These are phyloP conservation scores for Dryadomyces quercivorus DNA, from an alignment of 2,329 filamentous ascomycete species.

Conservation along the genomic window DNA sequence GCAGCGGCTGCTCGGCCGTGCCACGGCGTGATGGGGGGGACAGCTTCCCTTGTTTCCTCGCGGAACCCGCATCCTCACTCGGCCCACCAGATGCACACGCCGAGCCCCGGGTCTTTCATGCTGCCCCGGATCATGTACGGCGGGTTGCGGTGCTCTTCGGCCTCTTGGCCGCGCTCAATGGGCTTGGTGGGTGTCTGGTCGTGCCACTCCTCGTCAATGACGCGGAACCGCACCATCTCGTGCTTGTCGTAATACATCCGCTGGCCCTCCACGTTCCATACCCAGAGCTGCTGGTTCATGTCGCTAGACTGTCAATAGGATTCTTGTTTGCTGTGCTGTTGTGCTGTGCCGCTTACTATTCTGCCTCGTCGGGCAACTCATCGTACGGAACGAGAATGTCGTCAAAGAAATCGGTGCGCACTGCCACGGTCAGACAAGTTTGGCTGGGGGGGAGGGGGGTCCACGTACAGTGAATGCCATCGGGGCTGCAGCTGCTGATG, in stretches of 20 bases:
- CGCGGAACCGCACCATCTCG: conserved; percentile 76
- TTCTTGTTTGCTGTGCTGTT: not conserved
- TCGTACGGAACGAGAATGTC: conserved; percentile 73
- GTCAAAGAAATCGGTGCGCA: conserved; percentile 86
- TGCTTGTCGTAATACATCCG: conserved; percentile 80
- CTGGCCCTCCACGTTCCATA: conserved; percentile 66
- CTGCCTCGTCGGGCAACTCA: conserved; percentile 61
- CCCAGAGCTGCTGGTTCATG: conserved; percentile 66
- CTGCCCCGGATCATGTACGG: conserved; percentile 59
- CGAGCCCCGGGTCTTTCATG: conserved; percentile 51
- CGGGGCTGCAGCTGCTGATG: conserved; percentile 52
- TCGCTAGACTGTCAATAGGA: conserved; percentile 41
- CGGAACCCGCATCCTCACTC: too few relatives aligned
- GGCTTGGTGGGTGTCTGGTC: conserved; percentile 69
- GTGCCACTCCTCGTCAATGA: conserved; percentile 82
- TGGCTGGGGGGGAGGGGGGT: not conserved
- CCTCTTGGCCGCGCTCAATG: conserved; percentile 46
- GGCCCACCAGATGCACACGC: conserved; percentile 44
- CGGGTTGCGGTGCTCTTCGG: conserved; percentile 44
- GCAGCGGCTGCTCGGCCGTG: conserved; percentile 56
- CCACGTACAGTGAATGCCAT: conserved; percentile 14
- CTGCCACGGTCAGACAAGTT: conserved; percentile 22
- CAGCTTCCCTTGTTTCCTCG: too few relatives aligned
- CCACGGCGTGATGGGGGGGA: not conserved
- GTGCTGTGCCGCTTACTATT: conserved; percentile 47